These are phyloP conservation scores for Kodamaea neixiangensis DNA, from an alignment of 805 yeast genomes.

Conservation along the genomic window DNA sequence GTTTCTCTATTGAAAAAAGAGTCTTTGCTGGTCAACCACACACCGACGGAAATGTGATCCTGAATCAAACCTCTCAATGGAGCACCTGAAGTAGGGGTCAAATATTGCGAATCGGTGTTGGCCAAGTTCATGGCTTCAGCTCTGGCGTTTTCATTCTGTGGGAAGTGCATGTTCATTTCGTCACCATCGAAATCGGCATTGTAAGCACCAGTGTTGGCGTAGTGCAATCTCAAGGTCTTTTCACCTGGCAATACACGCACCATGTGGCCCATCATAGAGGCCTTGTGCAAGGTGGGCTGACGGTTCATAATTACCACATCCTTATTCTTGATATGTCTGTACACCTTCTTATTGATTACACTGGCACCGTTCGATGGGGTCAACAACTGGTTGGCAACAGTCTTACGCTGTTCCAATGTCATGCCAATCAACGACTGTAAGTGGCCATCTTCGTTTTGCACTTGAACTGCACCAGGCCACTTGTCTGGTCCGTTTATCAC, in stretches of 20 bases:
- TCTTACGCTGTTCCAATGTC: slow-evolving; percentile 92
- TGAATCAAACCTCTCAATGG: slow-evolving; percentile 99
- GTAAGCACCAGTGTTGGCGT: slow-evolving; percentile 98
- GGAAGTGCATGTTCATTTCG: slow-evolving; percentile 99
- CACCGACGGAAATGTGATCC: slow-evolving; percentile 98
- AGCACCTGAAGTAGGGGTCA: slow-evolving; percentile 97
- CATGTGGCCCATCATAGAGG: slow-evolving; percentile 99
- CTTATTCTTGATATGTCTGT: slow-evolving; percentile 89
- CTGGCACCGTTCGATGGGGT: slow-evolving; percentile 75
- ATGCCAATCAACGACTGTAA: slow-evolving; percentile 80
- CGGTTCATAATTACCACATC: slow-evolving; percentile 98
- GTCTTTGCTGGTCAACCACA: slow-evolving; percentile 95
- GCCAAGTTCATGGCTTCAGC: slow-evolving; percentile 96
- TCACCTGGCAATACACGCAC: slow-evolving; percentile 97
- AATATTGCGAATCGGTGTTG: slow-evolving; percentile 94
- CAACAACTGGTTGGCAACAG: slow-evolving; percentile 88
- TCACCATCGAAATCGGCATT: slow-evolving; percentile 99
- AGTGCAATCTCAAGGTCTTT: slow-evolving; percentile 92
- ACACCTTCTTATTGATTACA: slow-evolving; percentile 86
- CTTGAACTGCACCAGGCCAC: slow-evolving; percentile 99
- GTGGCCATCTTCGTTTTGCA: slow-evolving; percentile 93
- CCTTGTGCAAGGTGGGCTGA: slow-evolving; percentile 98
- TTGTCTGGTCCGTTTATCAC: slow-evolving; percentile 96
- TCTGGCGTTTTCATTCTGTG: slow-evolving; percentile 95
- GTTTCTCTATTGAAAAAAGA: slow-evolving; percentile 85